A percentile compares a stretch with the other conserved stretches of the same genome.
These are phyloP conservation scores for Sarcodon aspratus DNA, from an alignment of 768 basidiomycete genomes.

Conservation along the genomic window DNA sequence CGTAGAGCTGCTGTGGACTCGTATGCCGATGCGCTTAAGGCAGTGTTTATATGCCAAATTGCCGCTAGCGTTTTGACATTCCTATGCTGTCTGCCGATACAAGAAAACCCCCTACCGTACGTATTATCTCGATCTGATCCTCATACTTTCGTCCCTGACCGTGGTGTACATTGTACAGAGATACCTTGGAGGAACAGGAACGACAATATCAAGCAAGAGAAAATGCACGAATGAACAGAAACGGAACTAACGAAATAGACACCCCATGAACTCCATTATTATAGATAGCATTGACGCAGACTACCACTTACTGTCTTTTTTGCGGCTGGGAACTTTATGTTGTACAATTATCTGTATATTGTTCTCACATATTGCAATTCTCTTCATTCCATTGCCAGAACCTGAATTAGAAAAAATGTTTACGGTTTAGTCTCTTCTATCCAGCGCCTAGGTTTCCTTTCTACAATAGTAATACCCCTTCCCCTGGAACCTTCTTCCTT, in stretches of 20 bases:
- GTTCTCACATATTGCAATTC: neutral
- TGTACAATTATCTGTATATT: neutral
- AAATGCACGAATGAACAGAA: slow-evolving; percentile 5
- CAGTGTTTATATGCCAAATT: slow-evolving; percentile 74
- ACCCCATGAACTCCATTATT: neutral
- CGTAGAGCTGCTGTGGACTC: slow-evolving; percentile 59
- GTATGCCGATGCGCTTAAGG: slow-evolving; percentile 69
- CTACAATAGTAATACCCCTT: slow-evolving; percentile 26
- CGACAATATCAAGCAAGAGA: slow-evolving; percentile 36
- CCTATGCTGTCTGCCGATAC: slow-evolving; percentile 61
- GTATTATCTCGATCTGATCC: slow-evolving; percentile 4
- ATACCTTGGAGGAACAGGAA: slow-evolving; percentile 52
- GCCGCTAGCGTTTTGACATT: slow-evolving; percentile 57
- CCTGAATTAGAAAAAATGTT: neutral
- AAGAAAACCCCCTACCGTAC: slow-evolving; percentile 56
- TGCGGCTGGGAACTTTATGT: neutral
- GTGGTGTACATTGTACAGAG: slow-evolving; percentile 24
- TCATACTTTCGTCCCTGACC: neutral
- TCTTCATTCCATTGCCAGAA: neutral
- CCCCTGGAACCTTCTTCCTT: slow-evolving; percentile 10
- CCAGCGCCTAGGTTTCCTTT: slow-evolving; percentile 66
- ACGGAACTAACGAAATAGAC: neutral
- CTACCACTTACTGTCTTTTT: neutral
- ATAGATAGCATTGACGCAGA: neutral
- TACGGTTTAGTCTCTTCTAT: slow-evolving; percentile 55